Conservation (phyloP, 2,329 filamentous ascomycete genomes). For the Ustulina deusta region DNA sequence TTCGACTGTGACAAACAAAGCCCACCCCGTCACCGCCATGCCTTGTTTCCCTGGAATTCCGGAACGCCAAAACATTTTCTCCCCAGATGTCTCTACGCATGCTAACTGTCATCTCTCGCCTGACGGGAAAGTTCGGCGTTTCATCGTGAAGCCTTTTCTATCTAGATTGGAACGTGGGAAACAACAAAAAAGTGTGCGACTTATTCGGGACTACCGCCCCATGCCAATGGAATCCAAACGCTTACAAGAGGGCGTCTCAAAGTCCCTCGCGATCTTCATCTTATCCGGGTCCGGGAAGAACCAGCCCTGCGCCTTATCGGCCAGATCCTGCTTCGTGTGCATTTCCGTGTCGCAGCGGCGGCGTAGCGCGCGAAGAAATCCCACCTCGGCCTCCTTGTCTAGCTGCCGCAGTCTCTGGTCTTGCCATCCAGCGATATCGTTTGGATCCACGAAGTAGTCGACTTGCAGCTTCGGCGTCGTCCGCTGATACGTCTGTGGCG, state of each 20-base stretch:
- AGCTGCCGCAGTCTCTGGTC: constrained; percentile 77
- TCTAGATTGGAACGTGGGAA: constrained; percentile 1
- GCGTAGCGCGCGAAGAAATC: constrained; percentile 75
- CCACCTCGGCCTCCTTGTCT: constrained; percentile 81
- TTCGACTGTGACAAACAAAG: background rate
- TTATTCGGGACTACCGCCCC: constrained; percentile 42
- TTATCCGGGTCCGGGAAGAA: constrained; percentile 85
- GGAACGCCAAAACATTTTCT: constrained; percentile 35
- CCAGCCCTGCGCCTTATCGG: constrained; percentile 87
- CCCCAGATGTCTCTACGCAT: constrained; percentile 12
- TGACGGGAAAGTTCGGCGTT: background rate
- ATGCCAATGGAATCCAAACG: constrained; percentile 61
- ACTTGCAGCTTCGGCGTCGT: constrained; percentile 77
- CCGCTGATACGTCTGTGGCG: constrained; percentile 80
- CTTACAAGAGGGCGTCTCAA: constrained; percentile 65
- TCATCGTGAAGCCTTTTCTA: constrained; percentile 21
- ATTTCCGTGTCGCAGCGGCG: constrained; percentile 81
- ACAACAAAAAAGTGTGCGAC: background rate
- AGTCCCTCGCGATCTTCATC: constrained; percentile 74
- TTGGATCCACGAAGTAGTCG: constrained; percentile 86
- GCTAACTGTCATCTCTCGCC: constrained; percentile 8
- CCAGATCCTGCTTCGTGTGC: constrained; percentile 71
- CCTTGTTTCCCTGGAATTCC: constrained; percentile 18
- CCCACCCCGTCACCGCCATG: constrained; percentile 10
- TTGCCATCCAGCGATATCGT: constrained; percentile 78